These are phyloP conservation scores for Russula earlei DNA, from an alignment of 768 basidiomycete genomes.

Conservation along the genomic window DNA sequence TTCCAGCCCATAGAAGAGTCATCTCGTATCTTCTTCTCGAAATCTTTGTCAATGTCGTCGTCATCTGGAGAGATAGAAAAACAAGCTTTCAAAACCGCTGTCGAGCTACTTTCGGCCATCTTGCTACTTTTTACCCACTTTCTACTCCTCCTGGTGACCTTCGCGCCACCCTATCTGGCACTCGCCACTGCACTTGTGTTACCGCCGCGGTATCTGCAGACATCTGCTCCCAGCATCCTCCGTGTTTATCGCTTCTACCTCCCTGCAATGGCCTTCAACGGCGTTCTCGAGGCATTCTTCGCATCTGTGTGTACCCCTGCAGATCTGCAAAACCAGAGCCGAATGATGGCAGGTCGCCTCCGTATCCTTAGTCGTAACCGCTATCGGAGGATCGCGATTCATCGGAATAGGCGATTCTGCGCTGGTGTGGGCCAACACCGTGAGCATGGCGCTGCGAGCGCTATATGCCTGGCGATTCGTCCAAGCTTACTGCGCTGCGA, in stretches of 20 bases:
- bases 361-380: slow-evolving; percentile 47
- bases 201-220: slow-evolving; percentile 56
- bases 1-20: slow-evolving; percentile 97
- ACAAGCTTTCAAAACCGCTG: slow-evolving; percentile 29
- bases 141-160: slow-evolving; percentile 59
- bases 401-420: slow-evolving; percentile 52
- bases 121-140: slow-evolving; percentile 63
- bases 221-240: slow-evolving; percentile 75
- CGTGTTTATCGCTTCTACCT: slow-evolving; percentile 80
- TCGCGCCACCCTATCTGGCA: slow-evolving; percentile 68
- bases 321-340: slow-evolving; percentile 63
- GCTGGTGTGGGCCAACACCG: slow-evolving; percentile 68
- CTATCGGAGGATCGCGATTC: slow-evolving; percentile 36
- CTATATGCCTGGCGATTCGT: slow-evolving; percentile 48
- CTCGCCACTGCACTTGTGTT: slow-evolving; percentile 61
- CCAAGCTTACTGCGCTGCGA: slow-evolving; percentile 35
- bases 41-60: slow-evolving; percentile 26
- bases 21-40: slow-evolving; percentile 82
- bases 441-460: slow-evolving; percentile 55
- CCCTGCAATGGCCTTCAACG: slow-evolving; percentile 84
- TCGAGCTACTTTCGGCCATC: slow-evolving; percentile 35
- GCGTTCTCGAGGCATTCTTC: slow-evolving; percentile 85
- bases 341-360: slow-evolving; percentile 83
- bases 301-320: slow-evolving; percentile 60
- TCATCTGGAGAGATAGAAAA: not conserved